A percentile compares a stretch with the other conserved stretches of the same genome.
These are phyloP conservation scores for Arthrinium phaeospermum DNA, from an alignment of 2,329 filamentous ascomycete genomes.

Conservation along the genomic window DNA sequence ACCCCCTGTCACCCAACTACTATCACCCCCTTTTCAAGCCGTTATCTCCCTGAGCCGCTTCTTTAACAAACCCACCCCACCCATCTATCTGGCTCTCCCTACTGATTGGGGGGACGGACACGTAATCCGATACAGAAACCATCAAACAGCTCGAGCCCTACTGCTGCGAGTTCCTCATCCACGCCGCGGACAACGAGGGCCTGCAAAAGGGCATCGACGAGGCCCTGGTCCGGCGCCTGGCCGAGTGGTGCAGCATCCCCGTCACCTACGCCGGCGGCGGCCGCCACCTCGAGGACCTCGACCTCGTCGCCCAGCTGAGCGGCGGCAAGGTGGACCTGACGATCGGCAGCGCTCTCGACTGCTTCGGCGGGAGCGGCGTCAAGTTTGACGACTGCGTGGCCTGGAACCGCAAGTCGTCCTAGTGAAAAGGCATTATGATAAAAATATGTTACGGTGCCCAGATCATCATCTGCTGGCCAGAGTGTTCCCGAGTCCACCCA, in stretches of 20 bases:
- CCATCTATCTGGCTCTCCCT: background rate
- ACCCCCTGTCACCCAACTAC: background rate
- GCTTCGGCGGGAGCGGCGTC: conserved; percentile 89
- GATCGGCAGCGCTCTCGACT: conserved; percentile 94
- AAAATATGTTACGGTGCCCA: background rate
- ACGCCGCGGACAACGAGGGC: conserved; percentile 96
- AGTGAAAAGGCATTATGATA: background rate
- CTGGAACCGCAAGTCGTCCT: conserved; percentile 72
- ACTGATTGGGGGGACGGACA: conserved; percentile 22
- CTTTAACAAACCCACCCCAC: background rate
- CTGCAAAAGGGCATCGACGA: conserved; percentile 91
- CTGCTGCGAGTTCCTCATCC: conserved; percentile 95
- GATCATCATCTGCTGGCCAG: background rate
- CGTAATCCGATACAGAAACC: conserved; percentile 63
- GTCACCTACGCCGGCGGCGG: conserved; percentile 98
- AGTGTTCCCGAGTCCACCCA: background rate
- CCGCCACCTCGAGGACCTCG: conserved; percentile 79
- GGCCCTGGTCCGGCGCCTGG: conserved; percentile 75
- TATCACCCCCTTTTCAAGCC: background rate
- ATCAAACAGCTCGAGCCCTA: conserved; percentile 84
- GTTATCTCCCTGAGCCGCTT: background rate
- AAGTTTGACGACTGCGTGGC: conserved; percentile 86
- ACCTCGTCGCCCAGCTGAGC: conserved; percentile 80
- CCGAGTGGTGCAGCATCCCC: conserved; percentile 87
- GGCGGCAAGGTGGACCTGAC: conserved; percentile 86